phyloP scores from a whole-genome alignment of 805 yeast species.

The Priceomyces haplophilus region DNA sequence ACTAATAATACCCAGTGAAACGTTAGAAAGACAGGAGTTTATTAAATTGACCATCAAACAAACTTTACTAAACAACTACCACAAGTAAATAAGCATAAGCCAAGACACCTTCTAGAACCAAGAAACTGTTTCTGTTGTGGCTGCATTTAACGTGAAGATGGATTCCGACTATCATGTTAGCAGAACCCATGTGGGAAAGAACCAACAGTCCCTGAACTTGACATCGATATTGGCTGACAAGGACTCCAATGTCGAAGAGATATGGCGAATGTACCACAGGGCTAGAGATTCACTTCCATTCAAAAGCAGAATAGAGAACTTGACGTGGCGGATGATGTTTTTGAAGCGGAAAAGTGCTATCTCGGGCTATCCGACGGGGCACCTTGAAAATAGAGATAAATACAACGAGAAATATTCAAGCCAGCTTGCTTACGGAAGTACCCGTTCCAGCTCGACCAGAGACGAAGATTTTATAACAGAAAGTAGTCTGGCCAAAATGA shows the following conservation, averaged over 20 bases:
- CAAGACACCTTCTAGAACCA: not conserved
- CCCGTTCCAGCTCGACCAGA: not conserved
- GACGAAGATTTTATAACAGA: not conserved
- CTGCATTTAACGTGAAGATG: conserved; percentile 1
- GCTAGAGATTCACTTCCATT: conserved; percentile 76
- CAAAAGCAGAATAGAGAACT: conserved; percentile 72
- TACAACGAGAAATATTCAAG: not conserved
- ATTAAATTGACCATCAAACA: not conserved
- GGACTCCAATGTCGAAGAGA: conserved; percentile 17
- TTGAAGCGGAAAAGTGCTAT: conserved; percentile 24
- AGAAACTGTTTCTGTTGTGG: not conserved
- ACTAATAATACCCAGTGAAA: no score
- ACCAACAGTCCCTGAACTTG: not conserved
- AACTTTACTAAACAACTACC: not conserved
- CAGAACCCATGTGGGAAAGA: not conserved
- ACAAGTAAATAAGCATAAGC: not conserved
- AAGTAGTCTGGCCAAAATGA: not conserved
- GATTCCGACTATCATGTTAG: not conserved
- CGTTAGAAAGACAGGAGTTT: not conserved
- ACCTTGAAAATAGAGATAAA: not conserved
- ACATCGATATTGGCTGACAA: conserved; percentile 9
- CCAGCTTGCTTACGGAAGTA: not conserved
- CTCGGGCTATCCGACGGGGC: not conserved
- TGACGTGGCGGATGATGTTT: conserved; percentile 86
- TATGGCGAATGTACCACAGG: conserved; percentile 80